These are phyloP conservation scores for Phytophthora pseudosyringae DNA, from an alignment of 352 stramenopile genomes.

Conservation along the genomic window DNA sequence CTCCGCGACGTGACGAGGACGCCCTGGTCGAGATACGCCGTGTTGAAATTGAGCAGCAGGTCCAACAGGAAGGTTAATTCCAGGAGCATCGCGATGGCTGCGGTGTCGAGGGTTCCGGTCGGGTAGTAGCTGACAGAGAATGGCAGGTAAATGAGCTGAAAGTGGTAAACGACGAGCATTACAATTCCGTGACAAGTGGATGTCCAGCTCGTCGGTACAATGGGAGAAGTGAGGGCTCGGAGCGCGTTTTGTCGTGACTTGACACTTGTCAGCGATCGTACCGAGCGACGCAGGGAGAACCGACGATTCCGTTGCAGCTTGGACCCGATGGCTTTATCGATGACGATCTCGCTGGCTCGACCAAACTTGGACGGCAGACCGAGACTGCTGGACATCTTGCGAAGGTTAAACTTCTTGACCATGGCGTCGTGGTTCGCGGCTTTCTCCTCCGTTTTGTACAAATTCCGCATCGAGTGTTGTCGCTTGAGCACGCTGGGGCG, in stretches of 20 bases:
- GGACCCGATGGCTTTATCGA: constrained; percentile 15
- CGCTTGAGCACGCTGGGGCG: neutral
- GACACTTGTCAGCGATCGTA: neutral
- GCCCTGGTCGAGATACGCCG: constrained; percentile 10
- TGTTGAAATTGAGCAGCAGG: constrained; percentile 32
- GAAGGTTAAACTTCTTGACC: constrained; percentile 22
- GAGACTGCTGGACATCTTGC: constrained; percentile 11
- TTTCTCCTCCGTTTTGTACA: constrained; percentile 18
- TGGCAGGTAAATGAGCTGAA: constrained; percentile 20
- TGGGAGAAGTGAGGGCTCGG: no score
- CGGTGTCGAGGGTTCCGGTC: neutral
- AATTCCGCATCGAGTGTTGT: neutral
- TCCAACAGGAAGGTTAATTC: constrained; percentile 11
- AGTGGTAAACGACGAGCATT: constrained; percentile 15
- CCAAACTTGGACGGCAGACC: constrained; percentile 1
- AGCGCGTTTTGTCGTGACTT: constrained; percentile 9
- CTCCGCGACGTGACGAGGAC: constrained; percentile 20
- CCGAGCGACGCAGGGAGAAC: constrained; percentile 4
- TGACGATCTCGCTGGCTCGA: constrained; percentile 2
- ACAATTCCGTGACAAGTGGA: constrained; percentile 6
- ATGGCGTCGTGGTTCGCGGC: constrained; percentile 15
- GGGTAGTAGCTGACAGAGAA: constrained; percentile 12
- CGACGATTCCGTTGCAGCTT: neutral
- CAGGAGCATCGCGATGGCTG: neutral
- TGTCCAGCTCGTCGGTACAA: constrained; percentile 8